These are phyloP conservation scores for Alternaria novae-zelandiae DNA, from an alignment of 2,329 filamentous ascomycete genomes.

Conservation along the genomic window DNA sequence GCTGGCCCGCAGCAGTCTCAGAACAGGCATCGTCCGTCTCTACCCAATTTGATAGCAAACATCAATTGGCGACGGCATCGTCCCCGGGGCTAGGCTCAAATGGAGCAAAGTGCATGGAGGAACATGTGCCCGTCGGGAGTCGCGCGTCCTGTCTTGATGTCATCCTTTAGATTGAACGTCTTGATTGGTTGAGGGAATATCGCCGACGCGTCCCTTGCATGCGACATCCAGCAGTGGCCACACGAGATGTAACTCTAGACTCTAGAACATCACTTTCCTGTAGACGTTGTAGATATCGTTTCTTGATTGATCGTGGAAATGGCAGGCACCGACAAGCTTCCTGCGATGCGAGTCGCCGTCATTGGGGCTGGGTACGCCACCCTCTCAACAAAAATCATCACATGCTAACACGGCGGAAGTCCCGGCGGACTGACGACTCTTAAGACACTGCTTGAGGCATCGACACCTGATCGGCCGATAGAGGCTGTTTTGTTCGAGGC, in stretches of 20 bases:
- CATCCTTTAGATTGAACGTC: background rate
- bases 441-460: conserved; percentile 40
- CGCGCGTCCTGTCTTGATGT: background rate
- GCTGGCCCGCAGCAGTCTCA: background rate
- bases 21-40: background rate
- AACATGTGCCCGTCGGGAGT: background rate
- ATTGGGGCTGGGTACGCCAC: conserved; percentile 36
- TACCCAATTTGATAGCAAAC: background rate
- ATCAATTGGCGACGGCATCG: background rate
- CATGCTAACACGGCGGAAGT: conserved; percentile 11
- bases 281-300: background rate
- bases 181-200: background rate
- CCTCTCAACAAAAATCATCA: background rate
- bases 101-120: background rate
- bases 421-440: conserved; percentile 37
- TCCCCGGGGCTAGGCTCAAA: background rate
- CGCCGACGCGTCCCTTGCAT: background rate
- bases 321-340: conserved; percentile 19
- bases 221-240: background rate
- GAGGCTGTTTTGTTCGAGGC: conserved; percentile 56
- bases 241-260: background rate
- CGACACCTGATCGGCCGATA: conserved; percentile 43
- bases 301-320: conserved; percentile 1
- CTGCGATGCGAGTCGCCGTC: conserved; percentile 35
- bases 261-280: background rate